These are phyloP conservation scores for Rosa chinensis DNA, from an alignment of 306 rosid genomes.

Conservation along the genomic window DNA sequence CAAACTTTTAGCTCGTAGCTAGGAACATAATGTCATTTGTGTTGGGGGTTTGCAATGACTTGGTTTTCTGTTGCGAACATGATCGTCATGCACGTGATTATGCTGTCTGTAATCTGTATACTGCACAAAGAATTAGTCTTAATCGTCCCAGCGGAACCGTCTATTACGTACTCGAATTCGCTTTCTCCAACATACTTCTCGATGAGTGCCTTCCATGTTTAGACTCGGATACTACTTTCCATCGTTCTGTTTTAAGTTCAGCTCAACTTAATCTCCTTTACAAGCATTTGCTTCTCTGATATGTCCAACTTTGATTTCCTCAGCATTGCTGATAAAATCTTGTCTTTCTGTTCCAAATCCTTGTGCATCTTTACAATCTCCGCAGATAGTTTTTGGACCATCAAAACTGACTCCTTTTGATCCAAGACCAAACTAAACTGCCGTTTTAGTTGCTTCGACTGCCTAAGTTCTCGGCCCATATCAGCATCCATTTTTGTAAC, in stretches of 20 bases:
- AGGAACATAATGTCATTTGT: too few species aligned
- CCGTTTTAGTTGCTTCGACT: slow-evolving; percentile 60
- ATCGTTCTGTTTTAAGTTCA: slow-evolving; percentile 69
- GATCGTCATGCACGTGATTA: too few species aligned
- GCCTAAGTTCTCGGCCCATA: slow-evolving; percentile 58
- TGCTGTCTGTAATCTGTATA: too few species aligned
- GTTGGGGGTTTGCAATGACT: too few species aligned
- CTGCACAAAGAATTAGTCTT: too few species aligned
- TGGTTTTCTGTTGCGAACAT: too few species aligned
- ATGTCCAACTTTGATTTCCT: slow-evolving; percentile 81
- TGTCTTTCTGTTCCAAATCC: slow-evolving; percentile 93
- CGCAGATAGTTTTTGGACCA: slow-evolving; percentile 66
- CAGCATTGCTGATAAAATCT: slow-evolving; percentile 88
- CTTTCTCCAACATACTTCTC: slow-evolving; percentile 64
- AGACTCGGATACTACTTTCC: slow-evolving; percentile 82
- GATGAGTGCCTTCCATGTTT: slow-evolving; percentile 74
- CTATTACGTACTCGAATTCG: slow-evolving; percentile 35
- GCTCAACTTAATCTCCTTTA: slow-evolving; percentile 83
- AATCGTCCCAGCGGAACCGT: too few species aligned
- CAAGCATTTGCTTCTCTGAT: slow-evolving; percentile 78
- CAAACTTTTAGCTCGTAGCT: too few species aligned
- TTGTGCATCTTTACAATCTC: slow-evolving; percentile 70
- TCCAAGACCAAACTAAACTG: slow-evolving; percentile 57
- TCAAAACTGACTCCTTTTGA: slow-evolving; percentile 75
- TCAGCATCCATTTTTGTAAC: slow-evolving; percentile 56